Evolutionary conservation across 306 rosid species (phyloP).

Genomic region (Canavalia gladiata): DNA sequence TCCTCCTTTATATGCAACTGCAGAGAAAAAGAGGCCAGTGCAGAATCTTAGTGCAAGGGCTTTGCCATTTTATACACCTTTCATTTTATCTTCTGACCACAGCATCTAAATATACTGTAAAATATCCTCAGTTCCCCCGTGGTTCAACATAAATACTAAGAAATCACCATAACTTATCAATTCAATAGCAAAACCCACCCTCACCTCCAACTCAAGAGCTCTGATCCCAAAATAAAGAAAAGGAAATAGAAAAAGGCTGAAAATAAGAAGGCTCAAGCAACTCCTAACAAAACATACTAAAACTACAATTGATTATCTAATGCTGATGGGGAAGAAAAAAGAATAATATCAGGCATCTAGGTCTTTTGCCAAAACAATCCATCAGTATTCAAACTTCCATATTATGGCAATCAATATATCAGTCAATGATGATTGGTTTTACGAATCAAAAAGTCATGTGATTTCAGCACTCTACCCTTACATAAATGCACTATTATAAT

Average conservation of each 20-base stretch:
- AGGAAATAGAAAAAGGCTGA: not conserved
- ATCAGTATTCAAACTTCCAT: constrained; percentile 6
- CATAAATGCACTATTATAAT: not conserved
- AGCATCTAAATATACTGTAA: constrained; percentile 15
- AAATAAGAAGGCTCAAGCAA: not conserved
- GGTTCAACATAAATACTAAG: not conserved
- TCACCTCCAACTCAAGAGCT: not conserved
- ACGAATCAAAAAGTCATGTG: not conserved
- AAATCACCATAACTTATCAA: not conserved
- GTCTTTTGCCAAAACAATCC: constrained; percentile 13
- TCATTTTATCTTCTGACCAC: constrained; percentile 9
- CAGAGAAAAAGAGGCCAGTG: constrained; percentile 43
- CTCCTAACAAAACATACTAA: not conserved
- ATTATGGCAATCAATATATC: not conserved
- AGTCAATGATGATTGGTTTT: not conserved
- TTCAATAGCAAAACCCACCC: constrained; percentile 1
- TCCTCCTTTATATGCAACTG: constrained; percentile 85
- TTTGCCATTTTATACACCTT: constrained; percentile 27
- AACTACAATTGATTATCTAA: not conserved
- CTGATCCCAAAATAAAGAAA: not conserved
- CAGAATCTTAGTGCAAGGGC: constrained; percentile 30
- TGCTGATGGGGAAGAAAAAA: not conserved
- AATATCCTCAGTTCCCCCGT: not conserved
- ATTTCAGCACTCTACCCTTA: constrained; percentile 8
- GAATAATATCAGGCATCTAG: not conserved